Conservation (phyloP, 1,139 yeast species). For the Saccharomyces hybrid region DNA sequence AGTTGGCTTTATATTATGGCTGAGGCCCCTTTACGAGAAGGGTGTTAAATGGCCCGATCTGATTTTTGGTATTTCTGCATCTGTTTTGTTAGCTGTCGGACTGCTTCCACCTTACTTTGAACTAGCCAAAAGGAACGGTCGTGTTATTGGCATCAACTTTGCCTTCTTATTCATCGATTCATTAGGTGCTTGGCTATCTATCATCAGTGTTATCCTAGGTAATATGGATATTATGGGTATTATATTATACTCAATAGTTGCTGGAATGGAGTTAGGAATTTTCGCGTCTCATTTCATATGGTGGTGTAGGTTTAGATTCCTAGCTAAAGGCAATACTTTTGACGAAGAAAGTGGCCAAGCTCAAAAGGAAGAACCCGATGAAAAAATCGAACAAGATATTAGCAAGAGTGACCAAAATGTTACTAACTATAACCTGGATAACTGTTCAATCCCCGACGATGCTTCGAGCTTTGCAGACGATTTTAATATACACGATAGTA, state of each 20-base stretch:
- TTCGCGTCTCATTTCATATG: conserved; percentile 62
- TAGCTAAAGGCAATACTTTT: conserved; percentile 19
- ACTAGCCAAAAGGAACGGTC: conserved; percentile 65
- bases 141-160: conserved; percentile 84
- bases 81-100: conserved; percentile 67
- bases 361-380: conserved; percentile 11
- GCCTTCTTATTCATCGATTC: conserved; percentile 72
- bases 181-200: conserved; percentile 70
- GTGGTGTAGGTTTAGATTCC: conserved; percentile 49
- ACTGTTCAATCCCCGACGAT: neutral
- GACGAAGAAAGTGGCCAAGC: conserved; percentile 13
- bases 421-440: neutral
- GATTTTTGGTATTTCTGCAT: conserved; percentile 71
- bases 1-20: conserved; percentile 63
- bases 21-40: conserved; percentile 51
- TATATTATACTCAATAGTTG: conserved; percentile 61
- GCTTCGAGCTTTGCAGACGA: conserved; percentile 1
- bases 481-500: neutral
- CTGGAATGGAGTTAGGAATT: conserved; percentile 70
- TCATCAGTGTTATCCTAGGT: conserved; percentile 57
- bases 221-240: conserved; percentile 70
- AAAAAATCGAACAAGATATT: neutral
- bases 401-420: neutral
- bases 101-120: conserved; percentile 86
- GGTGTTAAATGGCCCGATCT: conserved; percentile 64